These are phyloP conservation scores for Ilex paraguariensis DNA, from an alignment of 305 asterid genomes.

Conservation along the genomic window DNA sequence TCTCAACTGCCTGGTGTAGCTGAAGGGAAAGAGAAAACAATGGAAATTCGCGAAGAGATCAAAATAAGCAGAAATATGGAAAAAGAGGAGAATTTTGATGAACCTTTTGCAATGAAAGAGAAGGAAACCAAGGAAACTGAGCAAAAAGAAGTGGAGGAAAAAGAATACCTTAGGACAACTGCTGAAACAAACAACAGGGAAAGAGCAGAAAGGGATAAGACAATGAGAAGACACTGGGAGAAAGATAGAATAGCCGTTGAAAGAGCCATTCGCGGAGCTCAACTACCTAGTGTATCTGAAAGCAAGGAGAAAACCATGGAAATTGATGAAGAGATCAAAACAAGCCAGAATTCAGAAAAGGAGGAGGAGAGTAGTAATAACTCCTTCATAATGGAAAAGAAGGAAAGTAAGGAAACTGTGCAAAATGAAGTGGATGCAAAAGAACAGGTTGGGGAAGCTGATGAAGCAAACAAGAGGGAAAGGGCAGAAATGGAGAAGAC, in stretches of 20 bases:
- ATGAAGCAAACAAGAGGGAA: conserved; percentile 69
- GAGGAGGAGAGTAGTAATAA: conserved; percentile 22
- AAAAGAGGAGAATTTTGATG: conserved; percentile 10
- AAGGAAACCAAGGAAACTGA: conserved; percentile 32
- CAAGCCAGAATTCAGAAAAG: conserved; percentile 25
- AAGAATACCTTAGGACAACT: conserved; percentile 34
- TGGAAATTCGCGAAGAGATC: neutral
- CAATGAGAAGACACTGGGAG: too few relatives aligned
- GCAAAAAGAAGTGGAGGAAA: conserved; percentile 28
- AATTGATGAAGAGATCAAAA: conserved; percentile 21
- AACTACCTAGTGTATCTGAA: conserved; percentile 1
- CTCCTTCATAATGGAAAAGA: conserved; percentile 23
- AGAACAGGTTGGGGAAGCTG: conserved; percentile 33
- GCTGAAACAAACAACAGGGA: conserved; percentile 69
- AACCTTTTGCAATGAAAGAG: conserved; percentile 22
- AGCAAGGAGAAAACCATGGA: conserved; percentile 11
- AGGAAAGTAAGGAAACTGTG: conserved; percentile 32
- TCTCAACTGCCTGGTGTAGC: too few relatives aligned
- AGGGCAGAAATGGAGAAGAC: conserved; percentile 24
- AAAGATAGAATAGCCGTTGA: conserved; percentile 70
- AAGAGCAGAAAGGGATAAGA: conserved; percentile 26
- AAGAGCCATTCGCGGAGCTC: conserved; percentile 77
- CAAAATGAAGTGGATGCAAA: conserved; percentile 29
- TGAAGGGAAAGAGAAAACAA: conserved; percentile 16
- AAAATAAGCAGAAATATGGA: conserved; percentile 9